Evolutionary conservation across 768 basidiomycete genomes (phyloP).

Genomic region (Podaxis pistillaris): DNA sequence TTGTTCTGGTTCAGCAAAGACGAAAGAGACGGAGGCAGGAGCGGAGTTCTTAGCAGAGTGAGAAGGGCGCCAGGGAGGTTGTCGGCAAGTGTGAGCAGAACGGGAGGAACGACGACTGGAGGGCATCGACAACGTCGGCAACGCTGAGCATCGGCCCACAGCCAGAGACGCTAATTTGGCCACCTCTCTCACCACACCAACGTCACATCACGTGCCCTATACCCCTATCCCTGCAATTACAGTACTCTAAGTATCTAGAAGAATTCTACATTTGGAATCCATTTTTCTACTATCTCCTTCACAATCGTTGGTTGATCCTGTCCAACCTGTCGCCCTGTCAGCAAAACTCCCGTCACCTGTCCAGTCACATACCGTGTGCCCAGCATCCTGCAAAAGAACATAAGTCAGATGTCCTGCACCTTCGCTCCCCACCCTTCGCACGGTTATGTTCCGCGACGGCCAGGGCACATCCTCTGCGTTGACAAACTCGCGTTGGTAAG

Average conservation of each 20-base stretch:
- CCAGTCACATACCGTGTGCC: constrained; percentile 29
- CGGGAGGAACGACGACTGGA: constrained; percentile 10
- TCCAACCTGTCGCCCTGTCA: constrained; percentile 13
- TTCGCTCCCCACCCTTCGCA: constrained; percentile 26
- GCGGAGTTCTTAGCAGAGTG: constrained; percentile 2
- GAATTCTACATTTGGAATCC: constrained; percentile 16
- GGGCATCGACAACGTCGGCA: constrained; percentile 9
- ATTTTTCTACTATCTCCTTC: constrained; percentile 22
- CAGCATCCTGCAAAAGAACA: constrained; percentile 28
- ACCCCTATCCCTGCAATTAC: neutral
- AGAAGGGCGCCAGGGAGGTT: neutral
- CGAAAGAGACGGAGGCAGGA: constrained; percentile 2
- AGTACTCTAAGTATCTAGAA: neutral
- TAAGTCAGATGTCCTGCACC: constrained; percentile 34
- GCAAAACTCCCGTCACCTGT: neutral
- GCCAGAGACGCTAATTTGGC: constrained; percentile 5
- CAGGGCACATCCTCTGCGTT: constrained; percentile 26
- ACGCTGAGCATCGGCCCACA: neutral
- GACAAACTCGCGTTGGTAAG: constrained; percentile 26
- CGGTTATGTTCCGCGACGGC: constrained; percentile 21
- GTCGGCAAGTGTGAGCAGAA: neutral
- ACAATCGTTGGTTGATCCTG: constrained; percentile 21
- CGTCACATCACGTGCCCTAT: constrained; percentile 12
- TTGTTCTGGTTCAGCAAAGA: constrained; percentile 12
- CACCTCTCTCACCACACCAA: constrained; percentile 1